Evolutionary conservation across 2,329 filamentous ascomycete genomes (phyloP).

Genomic region (Talaromyces sp.): DNA sequence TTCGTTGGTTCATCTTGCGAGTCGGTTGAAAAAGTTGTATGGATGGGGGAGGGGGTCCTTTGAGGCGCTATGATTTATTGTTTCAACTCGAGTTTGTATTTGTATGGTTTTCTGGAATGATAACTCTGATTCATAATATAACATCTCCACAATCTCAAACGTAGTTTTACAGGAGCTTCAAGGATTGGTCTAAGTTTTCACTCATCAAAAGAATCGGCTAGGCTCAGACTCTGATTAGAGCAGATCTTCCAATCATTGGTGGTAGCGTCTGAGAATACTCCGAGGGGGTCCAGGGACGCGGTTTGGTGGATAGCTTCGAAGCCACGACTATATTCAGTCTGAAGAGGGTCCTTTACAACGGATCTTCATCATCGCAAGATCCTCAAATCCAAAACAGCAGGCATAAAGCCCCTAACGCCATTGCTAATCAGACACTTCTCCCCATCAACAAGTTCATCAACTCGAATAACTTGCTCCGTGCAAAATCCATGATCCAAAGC

Average conservation of each 20-base stretch:
- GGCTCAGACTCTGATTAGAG: too few species aligned
- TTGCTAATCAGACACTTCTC: conserved; percentile 88
- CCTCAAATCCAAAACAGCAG: conserved; percentile 25
- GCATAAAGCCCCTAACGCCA: conserved; percentile 72
- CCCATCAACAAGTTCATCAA: conserved; percentile 58
- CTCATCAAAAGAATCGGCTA: too few species aligned
- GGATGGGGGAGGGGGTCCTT: background rate
- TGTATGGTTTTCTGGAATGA: background rate
- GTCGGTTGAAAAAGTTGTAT: background rate
- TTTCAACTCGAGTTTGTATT: background rate
- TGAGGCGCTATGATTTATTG: background rate
- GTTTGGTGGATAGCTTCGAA: background rate
- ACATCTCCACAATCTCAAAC: background rate
- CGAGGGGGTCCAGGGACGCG: too few species aligned
- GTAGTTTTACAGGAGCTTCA: too few species aligned
- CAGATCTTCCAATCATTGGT: too few species aligned
- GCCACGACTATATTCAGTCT: background rate
- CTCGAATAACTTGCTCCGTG: conserved; percentile 58
- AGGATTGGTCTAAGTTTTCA: too few species aligned
- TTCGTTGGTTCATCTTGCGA: background rate
- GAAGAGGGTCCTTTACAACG: background rate
- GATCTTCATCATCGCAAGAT: background rate
- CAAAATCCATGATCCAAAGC: conserved; percentile 67
- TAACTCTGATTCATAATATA: background rate
- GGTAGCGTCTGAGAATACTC: too few species aligned